These are phyloP conservation scores for Coemansia sp. DNA, from an alignment of 192 early-diverging fungal species.

Conservation along the genomic window DNA sequence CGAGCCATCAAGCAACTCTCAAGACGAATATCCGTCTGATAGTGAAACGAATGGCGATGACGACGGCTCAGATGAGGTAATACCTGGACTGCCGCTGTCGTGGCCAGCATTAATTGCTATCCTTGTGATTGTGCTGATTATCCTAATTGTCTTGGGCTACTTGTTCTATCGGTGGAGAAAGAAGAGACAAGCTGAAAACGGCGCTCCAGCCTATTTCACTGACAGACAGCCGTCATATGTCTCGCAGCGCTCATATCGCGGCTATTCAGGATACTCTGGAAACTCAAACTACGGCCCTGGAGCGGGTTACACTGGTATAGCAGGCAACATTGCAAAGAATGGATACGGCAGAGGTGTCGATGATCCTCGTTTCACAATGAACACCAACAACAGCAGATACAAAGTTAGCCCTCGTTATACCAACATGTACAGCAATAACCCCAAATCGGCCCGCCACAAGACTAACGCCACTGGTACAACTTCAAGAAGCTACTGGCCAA, in stretches of 20 bases:
- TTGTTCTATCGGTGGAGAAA: constrained; percentile 1
- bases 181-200: neutral
- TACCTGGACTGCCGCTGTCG: constrained; percentile 1
- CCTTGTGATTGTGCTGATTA: neutral
- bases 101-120: constrained; percentile 4
- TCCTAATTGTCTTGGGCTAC: constrained; percentile 1
- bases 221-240: constrained; percentile 1
- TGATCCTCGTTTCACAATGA: neutral
- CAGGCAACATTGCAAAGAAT: neutral
- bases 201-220: neutral
- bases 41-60: neutral
- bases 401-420: neutral
- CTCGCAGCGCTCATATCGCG: constrained; percentile 1
- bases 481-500: constrained; percentile 5
- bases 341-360: too few species aligned
- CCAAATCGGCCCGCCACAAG: neutral
- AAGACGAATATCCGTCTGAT: too few species aligned
- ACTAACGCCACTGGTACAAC: neutral
- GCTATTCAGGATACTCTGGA: constrained; percentile 5
- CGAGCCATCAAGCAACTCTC: too few species aligned
- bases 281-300: neutral
- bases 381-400: neutral
- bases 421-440: neutral
- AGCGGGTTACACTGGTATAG: constrained; percentile 4
- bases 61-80: neutral